Evolutionary conservation across 495 filamentous ascomycete species (phyloP).

Genomic region (Trichoderma parareesei): DNA sequence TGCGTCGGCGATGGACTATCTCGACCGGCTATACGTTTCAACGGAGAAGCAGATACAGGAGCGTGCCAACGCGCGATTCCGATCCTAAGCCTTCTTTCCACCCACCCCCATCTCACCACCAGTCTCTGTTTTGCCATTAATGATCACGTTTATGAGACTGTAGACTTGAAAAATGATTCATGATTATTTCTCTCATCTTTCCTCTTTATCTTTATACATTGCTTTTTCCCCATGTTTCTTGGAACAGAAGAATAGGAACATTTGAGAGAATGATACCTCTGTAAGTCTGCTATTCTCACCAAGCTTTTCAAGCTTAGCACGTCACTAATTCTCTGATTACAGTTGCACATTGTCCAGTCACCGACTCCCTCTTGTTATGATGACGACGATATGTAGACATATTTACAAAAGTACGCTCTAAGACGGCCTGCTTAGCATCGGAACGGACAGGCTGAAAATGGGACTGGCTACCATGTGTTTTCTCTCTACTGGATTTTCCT

Average conservation of each 20-base stretch:
- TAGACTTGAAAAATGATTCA: constrained; percentile 15
- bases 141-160: constrained; percentile 13
- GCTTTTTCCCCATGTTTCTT: neutral
- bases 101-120: neutral
- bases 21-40: constrained; percentile 59
- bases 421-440: neutral
- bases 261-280: neutral
- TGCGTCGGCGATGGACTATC: constrained; percentile 67
- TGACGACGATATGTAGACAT: constrained; percentile 12
- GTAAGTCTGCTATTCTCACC: neutral
- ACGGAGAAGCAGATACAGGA: constrained; percentile 72
- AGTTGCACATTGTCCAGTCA: neutral
- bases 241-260: constrained; percentile 4
- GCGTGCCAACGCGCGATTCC: constrained; percentile 41
- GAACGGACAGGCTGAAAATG: neutral
- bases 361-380: neutral
- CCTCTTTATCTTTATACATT: too few species aligned
- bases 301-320: neutral
- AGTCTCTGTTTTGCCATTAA: constrained; percentile 9
- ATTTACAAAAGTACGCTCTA: neutral
- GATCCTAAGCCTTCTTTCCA: constrained; percentile 18
- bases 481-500: neutral
- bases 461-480: neutral
- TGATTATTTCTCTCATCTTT: constrained; percentile 1
- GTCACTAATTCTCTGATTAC: neutral